Evolutionary conservation across 176 grass and related monocot genomes (phyloP), one percentile per base, ranked within the genome.

Genomic region (Neostapfia colusana): DNA sequence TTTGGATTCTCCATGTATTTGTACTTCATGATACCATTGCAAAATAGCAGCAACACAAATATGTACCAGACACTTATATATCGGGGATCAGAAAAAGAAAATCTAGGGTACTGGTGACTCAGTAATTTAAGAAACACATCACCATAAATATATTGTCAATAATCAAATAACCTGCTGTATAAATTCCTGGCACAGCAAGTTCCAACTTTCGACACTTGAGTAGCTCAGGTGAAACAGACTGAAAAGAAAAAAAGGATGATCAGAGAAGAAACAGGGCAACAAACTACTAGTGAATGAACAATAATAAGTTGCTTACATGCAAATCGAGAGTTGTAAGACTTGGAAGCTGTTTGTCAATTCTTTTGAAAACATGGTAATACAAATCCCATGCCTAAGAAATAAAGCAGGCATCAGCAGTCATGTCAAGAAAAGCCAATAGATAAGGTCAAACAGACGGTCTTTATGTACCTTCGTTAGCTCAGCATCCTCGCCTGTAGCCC

Each of bases 341-440:
- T 31, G 95, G 95, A 72, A 98, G 95, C 76, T 98, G 95, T 85
- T 98, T 98, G 80, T 98, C 95, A 0, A 98, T 98, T 89, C 95
- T 94, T 92, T 89, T 90, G 63, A 98, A 98, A 77, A 98, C 95
- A 90, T 98, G 95, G 80, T 98, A 98, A 84, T 98, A 98, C 73
- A 98, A 82, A 84, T 98, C 95, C 95, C 95, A 98, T 45, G 91
- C 95, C 91, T 98, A 88, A 72, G 70, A 51, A 81, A 80, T 40
- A 74, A 5, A 80, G 27, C 69, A 72, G 67, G 56, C 43, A 73
- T 39, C 38, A 17, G 80, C 76, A 83, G 63, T 44, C n/a, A 63
- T 57, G 9, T 46, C 70, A 83, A 70, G 26, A 70, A 69, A 35
- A 64, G 34, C 39, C n/a, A 69, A 69, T 76, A 69, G 10, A 63